Conservation (phyloP, 208 protist genomes). For the Wallacemonas sp. region DNA sequence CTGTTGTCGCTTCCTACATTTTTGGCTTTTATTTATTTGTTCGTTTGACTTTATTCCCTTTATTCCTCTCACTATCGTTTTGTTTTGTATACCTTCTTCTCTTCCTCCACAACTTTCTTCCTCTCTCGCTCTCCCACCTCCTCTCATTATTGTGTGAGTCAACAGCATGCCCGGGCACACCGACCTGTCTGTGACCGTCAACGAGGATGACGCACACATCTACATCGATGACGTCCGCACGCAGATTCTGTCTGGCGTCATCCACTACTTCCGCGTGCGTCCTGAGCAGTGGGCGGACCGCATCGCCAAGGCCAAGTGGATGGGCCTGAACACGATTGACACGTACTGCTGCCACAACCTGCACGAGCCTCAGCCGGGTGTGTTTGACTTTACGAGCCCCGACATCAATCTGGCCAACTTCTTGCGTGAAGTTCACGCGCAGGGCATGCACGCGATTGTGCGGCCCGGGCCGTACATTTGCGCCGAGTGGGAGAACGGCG, state of each 20-base stretch:
- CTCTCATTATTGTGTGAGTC: conserved; percentile 3
- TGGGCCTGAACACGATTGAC: conserved; percentile 84
- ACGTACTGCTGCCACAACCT: conserved; percentile 88
- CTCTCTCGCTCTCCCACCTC: not conserved
- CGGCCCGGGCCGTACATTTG: conserved; percentile 9
- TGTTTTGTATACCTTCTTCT: not conserved
- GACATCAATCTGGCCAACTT: not conserved
- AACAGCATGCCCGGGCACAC: not conserved
- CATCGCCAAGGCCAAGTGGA: conserved; percentile 80
- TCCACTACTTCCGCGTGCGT: conserved; percentile 74
- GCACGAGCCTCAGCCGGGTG: conserved; percentile 48
- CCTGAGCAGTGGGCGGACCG: conserved; percentile 82
- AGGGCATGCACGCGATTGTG: conserved; percentile 12
- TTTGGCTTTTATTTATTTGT: not conserved
- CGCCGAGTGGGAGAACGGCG: conserved; percentile 9
- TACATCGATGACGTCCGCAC: conserved; percentile 26
- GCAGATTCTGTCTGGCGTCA: conserved; percentile 76
- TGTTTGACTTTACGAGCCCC: not conserved
- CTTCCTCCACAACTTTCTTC: not conserved
- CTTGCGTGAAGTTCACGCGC: conserved; percentile 3
- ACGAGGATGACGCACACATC: not conserved
- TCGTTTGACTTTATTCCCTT: not conserved
- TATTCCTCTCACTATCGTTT: not conserved
- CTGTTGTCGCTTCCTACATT: not conserved
- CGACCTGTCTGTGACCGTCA: not conserved